Evolutionary conservation across 371 early-diverging fungal species (phyloP).

Genomic region (Actinomortierella wolfii): DNA sequence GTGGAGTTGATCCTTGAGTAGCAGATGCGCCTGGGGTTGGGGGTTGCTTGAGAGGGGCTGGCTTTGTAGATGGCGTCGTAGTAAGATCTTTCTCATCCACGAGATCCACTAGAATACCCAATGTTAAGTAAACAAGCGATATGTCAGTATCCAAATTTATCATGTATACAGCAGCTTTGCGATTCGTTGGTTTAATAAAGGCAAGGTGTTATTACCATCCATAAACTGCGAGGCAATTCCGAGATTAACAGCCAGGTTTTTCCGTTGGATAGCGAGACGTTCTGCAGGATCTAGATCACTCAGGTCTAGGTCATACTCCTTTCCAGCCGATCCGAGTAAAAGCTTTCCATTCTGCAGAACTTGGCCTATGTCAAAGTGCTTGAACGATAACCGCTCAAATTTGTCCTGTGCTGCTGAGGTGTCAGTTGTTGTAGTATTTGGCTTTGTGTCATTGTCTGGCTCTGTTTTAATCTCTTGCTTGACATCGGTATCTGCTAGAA

Average conservation of each 20-base stretch:
- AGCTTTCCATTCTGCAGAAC: slow-evolving; percentile 82
- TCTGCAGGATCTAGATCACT: slow-evolving; percentile 84
- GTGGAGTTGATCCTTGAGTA: slow-evolving; percentile 16
- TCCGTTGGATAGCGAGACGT: slow-evolving; percentile 81
- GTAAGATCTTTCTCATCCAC: slow-evolving; percentile 70
- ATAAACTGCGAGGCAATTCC: slow-evolving; percentile 90
- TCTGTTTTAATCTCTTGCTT: slow-evolving; percentile 19
- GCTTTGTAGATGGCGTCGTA: slow-evolving; percentile 13
- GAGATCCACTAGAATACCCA: slow-evolving; percentile 62
- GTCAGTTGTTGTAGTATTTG: slow-evolving; percentile 47
- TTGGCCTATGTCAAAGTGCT: slow-evolving; percentile 79
- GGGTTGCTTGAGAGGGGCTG: slow-evolving; percentile 40
- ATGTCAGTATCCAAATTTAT: background rate
- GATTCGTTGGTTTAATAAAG: too few relatives aligned
- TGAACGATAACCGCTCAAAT: slow-evolving; percentile 63
- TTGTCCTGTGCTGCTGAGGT: slow-evolving; percentile 8
- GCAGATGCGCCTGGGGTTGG: slow-evolving; percentile 34
- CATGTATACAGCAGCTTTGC: background rate
- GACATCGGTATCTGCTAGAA: slow-evolving; percentile 17
- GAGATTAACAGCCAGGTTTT: slow-evolving; percentile 81
- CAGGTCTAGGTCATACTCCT: slow-evolving; percentile 90
- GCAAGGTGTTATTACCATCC: slow-evolving; percentile 86
- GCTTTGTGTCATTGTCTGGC: too few relatives aligned
- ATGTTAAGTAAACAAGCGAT: background rate
- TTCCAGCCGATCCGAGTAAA: slow-evolving; percentile 87